Percentiles rank a stretch among this genome's conserved stretches.
These are phyloP conservation scores for Pichia insulana DNA, from an alignment of 805 yeast species.

Conservation along the genomic window DNA sequence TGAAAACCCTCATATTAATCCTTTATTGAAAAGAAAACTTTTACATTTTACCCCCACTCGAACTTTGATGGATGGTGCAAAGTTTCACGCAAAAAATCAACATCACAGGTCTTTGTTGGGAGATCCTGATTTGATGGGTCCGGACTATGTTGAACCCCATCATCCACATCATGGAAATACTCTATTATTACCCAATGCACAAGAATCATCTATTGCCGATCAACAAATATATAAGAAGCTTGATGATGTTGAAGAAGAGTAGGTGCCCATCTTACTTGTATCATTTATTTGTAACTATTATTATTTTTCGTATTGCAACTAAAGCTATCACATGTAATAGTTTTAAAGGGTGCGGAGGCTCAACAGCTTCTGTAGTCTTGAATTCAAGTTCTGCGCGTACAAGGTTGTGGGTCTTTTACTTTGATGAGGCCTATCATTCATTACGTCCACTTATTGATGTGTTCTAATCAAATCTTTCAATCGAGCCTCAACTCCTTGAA, in stretches of 20 bases:
- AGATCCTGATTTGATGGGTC: constrained; percentile 21
- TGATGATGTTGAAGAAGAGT: constrained; percentile 3
- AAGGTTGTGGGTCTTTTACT: no score
- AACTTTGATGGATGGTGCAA: constrained; percentile 1
- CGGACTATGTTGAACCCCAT: background rate
- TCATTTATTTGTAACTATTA: no score
- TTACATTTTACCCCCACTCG: background rate
- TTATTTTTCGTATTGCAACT: no score
- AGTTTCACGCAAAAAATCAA: constrained; percentile 6
- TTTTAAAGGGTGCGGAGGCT: no score
- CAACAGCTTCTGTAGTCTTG: no score
- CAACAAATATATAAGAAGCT: background rate
- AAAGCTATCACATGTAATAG: no score
- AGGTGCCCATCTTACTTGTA: background rate
- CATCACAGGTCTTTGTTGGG: background rate
- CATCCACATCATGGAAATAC: no score
- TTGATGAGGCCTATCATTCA: no score
- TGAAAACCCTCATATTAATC: constrained; percentile 6
- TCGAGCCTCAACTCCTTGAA: no score
- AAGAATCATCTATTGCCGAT: background rate
- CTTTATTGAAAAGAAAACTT: constrained; percentile 3
- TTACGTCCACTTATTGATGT: no score
- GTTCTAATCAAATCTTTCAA: no score
- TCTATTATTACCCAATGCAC: background rate
- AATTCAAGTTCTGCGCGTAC: no score